Conservation (phyloP, 768 basidiomycete genomes). For the Lactifluus hygrophoroides region DNA sequence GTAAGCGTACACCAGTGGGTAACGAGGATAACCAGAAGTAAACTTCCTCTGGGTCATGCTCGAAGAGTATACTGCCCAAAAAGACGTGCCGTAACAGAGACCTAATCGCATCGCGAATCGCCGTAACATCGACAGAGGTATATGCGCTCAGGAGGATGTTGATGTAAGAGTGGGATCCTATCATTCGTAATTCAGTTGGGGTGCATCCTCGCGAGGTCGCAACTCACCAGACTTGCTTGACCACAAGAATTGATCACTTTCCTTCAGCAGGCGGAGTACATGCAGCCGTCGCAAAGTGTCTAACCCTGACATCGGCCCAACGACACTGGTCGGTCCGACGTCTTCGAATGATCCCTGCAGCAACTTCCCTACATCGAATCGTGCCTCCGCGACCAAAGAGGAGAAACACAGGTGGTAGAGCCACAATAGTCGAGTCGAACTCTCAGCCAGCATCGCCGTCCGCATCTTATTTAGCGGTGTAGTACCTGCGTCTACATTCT, state of each 20-base stretch:
- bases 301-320: constrained; percentile 31
- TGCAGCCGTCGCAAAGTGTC: constrained; percentile 68
- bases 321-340: constrained; percentile 23
- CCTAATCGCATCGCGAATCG: constrained; percentile 44
- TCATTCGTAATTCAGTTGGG: neutral
- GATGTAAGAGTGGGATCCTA: constrained; percentile 48
- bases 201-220: neutral
- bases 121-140: constrained; percentile 38
- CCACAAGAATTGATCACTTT: constrained; percentile 77
- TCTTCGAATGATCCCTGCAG: constrained; percentile 39
- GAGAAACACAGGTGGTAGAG: constrained; percentile 79
- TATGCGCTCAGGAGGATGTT: constrained; percentile 64
- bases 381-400: constrained; percentile 60
- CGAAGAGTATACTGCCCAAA: constrained; percentile 67
- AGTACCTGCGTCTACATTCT: neutral
- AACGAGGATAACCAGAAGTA: constrained; percentile 65
- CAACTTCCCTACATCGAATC: constrained; percentile 82
- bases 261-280: constrained; percentile 60
- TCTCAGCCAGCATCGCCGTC: constrained; percentile 63
- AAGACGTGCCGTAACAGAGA: constrained; percentile 59
- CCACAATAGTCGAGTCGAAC: constrained; percentile 72
- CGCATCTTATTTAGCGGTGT: constrained; percentile 30
- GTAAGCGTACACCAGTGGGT: constrained; percentile 36
- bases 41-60: constrained; percentile 64
- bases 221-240: constrained; percentile 42